Evolutionary conservation across 2,329 filamentous ascomycete genomes (phyloP).

Genomic region (Orbilia ellipsospora): DNA sequence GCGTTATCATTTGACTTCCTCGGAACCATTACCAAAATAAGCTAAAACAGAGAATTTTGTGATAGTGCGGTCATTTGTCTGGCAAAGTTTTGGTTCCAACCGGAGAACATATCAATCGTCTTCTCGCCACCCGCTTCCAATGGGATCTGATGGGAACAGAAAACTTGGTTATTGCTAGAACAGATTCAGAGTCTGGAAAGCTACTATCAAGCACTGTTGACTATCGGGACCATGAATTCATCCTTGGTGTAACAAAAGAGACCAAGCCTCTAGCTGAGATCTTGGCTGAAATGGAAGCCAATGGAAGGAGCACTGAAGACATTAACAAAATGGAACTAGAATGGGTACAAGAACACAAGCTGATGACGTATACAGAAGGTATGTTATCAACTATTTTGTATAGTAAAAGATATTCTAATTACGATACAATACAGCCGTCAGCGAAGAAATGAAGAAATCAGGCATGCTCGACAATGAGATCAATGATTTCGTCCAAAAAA

Average conservation of each 20-base stretch:
- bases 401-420: neutral
- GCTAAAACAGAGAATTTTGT: constrained; percentile 13
- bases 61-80: constrained; percentile 84
- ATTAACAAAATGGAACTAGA: constrained; percentile 86
- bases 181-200: constrained; percentile 92
- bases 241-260: constrained; percentile 81
- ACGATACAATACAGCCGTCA: constrained; percentile 69
- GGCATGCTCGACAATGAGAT: constrained; percentile 74
- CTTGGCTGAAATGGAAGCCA: constrained; percentile 86
- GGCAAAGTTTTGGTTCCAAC: constrained; percentile 95
- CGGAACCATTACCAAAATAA: neutral
- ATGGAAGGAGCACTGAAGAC: constrained; percentile 79
- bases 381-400: constrained; percentile 23
- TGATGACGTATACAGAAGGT: constrained; percentile 90
- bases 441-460: constrained; percentile 76
- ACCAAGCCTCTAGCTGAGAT: constrained; percentile 85
- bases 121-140: constrained; percentile 91
- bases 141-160: constrained; percentile 98
- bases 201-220: constrained; percentile 91
- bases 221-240: constrained; percentile 95
- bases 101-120: constrained; percentile 94
- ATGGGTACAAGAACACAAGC: constrained; percentile 86
- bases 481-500: constrained; percentile 70
- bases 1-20: neutral
- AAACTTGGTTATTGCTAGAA: constrained; percentile 92